Conservation (phyloP, 306 rosid genomes). For the Cucumis melo region DNA sequence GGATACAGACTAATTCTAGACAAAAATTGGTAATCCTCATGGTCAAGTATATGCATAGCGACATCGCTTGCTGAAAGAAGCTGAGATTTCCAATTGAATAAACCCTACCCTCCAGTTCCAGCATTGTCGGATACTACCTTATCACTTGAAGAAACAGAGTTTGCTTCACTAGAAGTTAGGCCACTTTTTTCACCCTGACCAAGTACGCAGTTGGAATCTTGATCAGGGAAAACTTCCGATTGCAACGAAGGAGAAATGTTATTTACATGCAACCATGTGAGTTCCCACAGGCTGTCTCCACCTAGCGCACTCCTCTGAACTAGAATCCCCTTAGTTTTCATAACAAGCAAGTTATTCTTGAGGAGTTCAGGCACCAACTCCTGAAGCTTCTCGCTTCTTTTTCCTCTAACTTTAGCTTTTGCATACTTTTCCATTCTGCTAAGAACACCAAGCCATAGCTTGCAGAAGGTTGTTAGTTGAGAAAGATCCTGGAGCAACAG, state of each 20-base stretch:
- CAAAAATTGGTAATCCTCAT: background rate
- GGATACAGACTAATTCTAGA: slow-evolving; percentile 6
- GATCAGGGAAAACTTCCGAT: slow-evolving; percentile 78
- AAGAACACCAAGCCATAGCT: slow-evolving; percentile 91
- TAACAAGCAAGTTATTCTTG: slow-evolving; percentile 58
- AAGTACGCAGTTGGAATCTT: slow-evolving; percentile 34
- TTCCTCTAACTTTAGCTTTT: slow-evolving; percentile 78
- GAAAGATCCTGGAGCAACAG: slow-evolving; percentile 64
- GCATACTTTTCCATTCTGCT: slow-evolving; percentile 82
- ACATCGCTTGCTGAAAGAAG: background rate
- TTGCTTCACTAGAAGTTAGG: slow-evolving; percentile 16
- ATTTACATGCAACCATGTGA: slow-evolving; percentile 89
- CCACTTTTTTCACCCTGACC: slow-evolving; percentile 26
- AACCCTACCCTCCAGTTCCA: slow-evolving; percentile 16
- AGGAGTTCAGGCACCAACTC: slow-evolving; percentile 84
- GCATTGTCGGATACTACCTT: slow-evolving; percentile 23
- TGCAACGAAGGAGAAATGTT: slow-evolving; percentile 73
- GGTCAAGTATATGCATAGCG: slow-evolving; percentile 4
- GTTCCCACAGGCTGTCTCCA: slow-evolving; percentile 93
- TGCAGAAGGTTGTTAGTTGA: slow-evolving; percentile 73
- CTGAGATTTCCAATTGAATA: background rate
- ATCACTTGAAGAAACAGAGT: slow-evolving; percentile 21
- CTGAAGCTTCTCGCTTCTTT: slow-evolving; percentile 78
- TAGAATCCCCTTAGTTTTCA: slow-evolving; percentile 70
- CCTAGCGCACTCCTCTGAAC: slow-evolving; percentile 75